phyloP scores from a whole-genome alignment of 164 flowering plant genomes.

The Aristolochia californica region DNA sequence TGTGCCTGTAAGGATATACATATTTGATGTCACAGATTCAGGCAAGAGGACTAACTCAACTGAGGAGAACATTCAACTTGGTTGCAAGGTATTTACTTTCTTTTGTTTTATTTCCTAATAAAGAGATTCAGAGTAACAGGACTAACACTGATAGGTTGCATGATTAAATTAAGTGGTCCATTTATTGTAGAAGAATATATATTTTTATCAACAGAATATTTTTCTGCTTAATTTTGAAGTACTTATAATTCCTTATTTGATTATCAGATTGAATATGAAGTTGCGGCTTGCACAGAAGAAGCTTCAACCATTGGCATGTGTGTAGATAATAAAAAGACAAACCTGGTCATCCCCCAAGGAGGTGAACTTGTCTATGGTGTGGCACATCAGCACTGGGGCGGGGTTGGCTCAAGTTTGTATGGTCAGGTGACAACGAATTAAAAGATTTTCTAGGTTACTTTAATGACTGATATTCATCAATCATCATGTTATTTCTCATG shows the following conservation, averaged over 20 bases:
- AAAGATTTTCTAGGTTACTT: not conserved
- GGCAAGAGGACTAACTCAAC: constrained; percentile 24
- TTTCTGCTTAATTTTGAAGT: not conserved
- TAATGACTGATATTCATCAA: too few relatives aligned
- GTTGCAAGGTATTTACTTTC: constrained; percentile 41
- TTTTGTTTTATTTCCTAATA: not conserved
- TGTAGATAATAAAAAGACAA: constrained; percentile 32
- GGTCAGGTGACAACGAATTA: constrained; percentile 33
- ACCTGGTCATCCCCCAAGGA: constrained; percentile 34
- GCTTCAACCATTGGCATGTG: constrained; percentile 22
- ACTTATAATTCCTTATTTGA: not conserved
- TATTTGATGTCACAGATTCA: constrained; percentile 77
- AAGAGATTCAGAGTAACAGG: too few relatives aligned
- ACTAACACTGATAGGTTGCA: not conserved
- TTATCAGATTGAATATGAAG: constrained; percentile 62
- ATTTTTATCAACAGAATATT: not conserved
- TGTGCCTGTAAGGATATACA: constrained; percentile 68
- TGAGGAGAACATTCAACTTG: constrained; percentile 11
- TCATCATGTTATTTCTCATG: not conserved
- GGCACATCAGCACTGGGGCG: constrained; percentile 78
- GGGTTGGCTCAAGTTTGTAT: constrained; percentile 56
- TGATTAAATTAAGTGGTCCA: not conserved
- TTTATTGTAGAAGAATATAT: not conserved
- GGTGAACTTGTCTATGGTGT: constrained; percentile 72
- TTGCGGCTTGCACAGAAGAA: constrained; percentile 32